Evolutionary conservation across 2,329 filamentous ascomycete species (phyloP).

Genomic region (Aspergillus fumigatus): DNA sequence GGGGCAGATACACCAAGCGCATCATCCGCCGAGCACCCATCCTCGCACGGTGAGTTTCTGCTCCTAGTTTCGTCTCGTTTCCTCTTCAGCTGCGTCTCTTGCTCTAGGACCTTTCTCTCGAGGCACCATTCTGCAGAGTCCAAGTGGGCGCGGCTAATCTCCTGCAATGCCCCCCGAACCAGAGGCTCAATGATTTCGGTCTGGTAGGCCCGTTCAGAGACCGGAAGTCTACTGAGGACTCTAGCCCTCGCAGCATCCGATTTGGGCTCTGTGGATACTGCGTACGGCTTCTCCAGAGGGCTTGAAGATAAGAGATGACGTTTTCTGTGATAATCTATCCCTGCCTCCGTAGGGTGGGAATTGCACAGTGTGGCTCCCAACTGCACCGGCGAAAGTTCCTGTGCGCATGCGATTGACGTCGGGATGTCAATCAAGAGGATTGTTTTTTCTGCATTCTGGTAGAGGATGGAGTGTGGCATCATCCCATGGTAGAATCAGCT

Average conservation of each 20-base stretch:
- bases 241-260: conserved; percentile 39
- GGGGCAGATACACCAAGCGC: not conserved
- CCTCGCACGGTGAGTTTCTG: not conserved
- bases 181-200: conserved; percentile 20
- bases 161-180: conserved; percentile 38
- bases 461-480: conserved; percentile 42
- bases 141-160: conserved; percentile 19
- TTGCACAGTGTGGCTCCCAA: not conserved
- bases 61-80: not conserved
- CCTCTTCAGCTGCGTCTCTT: conserved; percentile 6
- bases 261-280: conserved; percentile 48
- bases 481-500: not conserved
- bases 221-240: conserved; percentile 33
- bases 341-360: not conserved
- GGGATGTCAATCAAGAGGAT: conserved; percentile 56
- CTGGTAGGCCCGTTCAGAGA: conserved; percentile 29
- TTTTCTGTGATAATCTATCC: conserved; percentile 3
- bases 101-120: conserved; percentile 11
- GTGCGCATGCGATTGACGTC: conserved; percentile 51
- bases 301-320: conserved; percentile 41
- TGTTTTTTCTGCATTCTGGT: conserved; percentile 43
- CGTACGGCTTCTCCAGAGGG: conserved; percentile 46
- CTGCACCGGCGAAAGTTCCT: conserved; percentile 30
- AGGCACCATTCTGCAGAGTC: conserved; percentile 33
- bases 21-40: not conserved